Conservation (phyloP, 345 rosid genomes). For the Xanthoceras sorbifolium region DNA sequence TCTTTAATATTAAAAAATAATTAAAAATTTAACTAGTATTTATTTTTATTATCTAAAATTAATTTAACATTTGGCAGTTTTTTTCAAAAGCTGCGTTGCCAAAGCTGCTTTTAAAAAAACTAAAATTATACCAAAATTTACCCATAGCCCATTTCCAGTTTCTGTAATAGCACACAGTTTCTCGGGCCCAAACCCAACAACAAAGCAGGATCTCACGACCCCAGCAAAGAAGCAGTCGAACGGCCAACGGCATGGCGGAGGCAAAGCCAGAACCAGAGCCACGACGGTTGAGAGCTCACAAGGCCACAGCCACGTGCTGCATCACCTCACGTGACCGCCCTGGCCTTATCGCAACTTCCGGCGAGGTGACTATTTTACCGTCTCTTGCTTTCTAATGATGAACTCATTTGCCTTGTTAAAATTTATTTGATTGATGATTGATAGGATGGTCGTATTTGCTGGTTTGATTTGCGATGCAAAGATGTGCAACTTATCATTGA, state of each 20-base stretch:
- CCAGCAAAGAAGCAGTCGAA: background rate
- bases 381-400: background rate
- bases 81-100: no score
- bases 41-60: no score
- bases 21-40: no score
- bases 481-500: conserved; percentile 69
- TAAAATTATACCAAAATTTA: no score
- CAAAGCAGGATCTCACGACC: background rate
- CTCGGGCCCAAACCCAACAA: background rate
- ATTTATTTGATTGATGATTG: background rate
- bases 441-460: conserved; percentile 90
- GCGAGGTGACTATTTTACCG: conserved; percentile 44
- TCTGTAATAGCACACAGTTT: background rate
- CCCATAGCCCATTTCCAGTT: background rate
- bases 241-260: conserved; percentile 13
- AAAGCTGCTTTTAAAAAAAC: no score
- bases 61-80: no score
- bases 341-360: conserved; percentile 69
- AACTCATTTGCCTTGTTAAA: background rate
- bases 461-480: conserved; percentile 93
- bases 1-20: no score
- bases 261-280: conserved; percentile 65
- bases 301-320: conserved; percentile 73
- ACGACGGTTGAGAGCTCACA: conserved; percentile 78
- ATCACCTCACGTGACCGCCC: conserved; percentile 74